Conservation (phyloP, 2,329 filamentous ascomycete genomes). For the Trichophyton mentagrophytes region DNA sequence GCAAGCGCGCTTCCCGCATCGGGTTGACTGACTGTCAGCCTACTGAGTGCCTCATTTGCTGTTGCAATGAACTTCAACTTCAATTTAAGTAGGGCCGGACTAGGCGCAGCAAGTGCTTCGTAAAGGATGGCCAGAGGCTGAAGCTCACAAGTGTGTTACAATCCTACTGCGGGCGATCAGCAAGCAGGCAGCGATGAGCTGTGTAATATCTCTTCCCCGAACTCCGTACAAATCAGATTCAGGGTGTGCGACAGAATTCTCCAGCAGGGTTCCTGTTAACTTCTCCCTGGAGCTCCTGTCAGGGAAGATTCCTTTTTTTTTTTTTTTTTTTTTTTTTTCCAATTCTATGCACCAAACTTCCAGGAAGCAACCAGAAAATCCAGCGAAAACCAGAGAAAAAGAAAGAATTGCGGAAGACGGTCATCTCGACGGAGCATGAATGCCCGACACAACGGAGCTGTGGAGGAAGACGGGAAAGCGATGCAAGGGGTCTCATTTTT, state of each 20-base stretch:
- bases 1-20: slow-evolving; percentile 3
- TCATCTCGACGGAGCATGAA: not conserved
- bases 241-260: no score
- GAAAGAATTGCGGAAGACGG: not conserved
- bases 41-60: not conserved
- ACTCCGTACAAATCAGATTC: no score
- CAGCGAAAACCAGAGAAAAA: not conserved
- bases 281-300: no score
- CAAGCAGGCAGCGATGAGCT: not conserved
- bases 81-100: not conserved
- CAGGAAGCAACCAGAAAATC: not conserved
- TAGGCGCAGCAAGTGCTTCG: not conserved
- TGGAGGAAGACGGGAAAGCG: not conserved
- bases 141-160: no score
- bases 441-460: not conserved
- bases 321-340: no score
- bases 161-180: not conserved
- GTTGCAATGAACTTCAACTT: not conserved
- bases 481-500: not conserved
- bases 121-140: not conserved
- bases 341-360: not conserved
- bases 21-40: not conserved
- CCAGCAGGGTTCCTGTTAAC: no score
- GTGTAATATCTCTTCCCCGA: not conserved
- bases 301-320: no score